Percentiles rank a stretch among this genome's conserved stretches.
Evolutionary conservation across 2,329 filamentous ascomycete species (phyloP).

Genomic region (Arthroderma sp.): DNA sequence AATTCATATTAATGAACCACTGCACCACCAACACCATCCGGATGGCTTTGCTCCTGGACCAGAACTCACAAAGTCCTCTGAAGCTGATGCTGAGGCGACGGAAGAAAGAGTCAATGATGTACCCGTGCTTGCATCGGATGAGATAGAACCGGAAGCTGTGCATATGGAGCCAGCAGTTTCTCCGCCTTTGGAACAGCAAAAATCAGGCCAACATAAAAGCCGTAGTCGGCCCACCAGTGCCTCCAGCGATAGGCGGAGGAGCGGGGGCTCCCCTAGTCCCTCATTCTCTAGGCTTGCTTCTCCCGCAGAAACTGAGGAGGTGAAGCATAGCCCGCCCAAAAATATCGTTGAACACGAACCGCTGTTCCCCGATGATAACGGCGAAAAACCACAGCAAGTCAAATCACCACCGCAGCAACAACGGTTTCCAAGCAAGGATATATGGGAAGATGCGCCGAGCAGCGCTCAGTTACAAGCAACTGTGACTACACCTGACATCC

Average conservation of each 20-base stretch:
- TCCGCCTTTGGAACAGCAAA: conserved; percentile 53
- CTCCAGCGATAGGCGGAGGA: conserved; percentile 50
- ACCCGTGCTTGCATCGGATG: conserved; percentile 80
- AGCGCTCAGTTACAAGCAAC: conserved; percentile 66
- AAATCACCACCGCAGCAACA: conserved; percentile 44
- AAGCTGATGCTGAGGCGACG: conserved; percentile 30
- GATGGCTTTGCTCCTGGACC: conserved; percentile 40
- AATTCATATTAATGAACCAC: conserved; percentile 65
- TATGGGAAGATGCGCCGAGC: conserved; percentile 92
- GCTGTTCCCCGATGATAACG: conserved; percentile 69
- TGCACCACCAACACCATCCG: conserved; percentile 28
- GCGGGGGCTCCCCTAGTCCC: conserved; percentile 44
- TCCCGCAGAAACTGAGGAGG: conserved; percentile 38
- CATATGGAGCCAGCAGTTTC: conserved; percentile 68
- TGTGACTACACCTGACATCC: conserved; percentile 65
- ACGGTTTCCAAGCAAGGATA: conserved; percentile 85
- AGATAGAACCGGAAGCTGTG: conserved; percentile 57
- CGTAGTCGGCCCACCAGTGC: conserved; percentile 41
- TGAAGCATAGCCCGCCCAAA: conserved; percentile 55
- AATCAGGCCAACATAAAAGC: conserved; percentile 41
- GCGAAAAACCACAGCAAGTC: conserved; percentile 35
- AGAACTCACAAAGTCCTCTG: conserved; percentile 37
- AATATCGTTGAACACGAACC: conserved; percentile 93
- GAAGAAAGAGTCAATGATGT: conserved; percentile 48
- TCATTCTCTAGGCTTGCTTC: conserved; percentile 42